Conservation (phyloP, 441 rosid genomes). For the Aleurites moluccanus region DNA sequence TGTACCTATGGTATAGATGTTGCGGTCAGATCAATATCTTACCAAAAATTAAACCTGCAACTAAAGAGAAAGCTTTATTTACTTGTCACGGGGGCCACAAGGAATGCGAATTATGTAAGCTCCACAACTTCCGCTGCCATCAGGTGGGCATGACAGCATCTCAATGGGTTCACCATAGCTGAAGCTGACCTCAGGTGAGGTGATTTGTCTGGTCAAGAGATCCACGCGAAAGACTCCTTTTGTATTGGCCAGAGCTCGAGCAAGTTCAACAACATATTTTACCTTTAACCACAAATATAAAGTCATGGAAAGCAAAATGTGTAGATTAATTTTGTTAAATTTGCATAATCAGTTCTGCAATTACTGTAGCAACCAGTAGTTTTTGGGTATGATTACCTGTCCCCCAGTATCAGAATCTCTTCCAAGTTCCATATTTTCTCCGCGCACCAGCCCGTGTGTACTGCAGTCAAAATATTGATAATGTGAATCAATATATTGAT, state of each 20-base stretch:
- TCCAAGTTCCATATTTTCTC: constrained; percentile 84
- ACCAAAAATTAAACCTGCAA: background rate
- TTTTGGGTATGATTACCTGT: constrained; percentile 38
- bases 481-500: background rate
- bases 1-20: constrained; percentile 37
- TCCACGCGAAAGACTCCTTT: constrained; percentile 67
- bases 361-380: background rate
- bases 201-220: constrained; percentile 64
- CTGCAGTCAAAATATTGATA: constrained; percentile 31
- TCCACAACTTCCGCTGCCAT: constrained; percentile 62
- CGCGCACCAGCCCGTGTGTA: constrained; percentile 66
- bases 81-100: constrained; percentile 61
- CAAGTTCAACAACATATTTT: constrained; percentile 73
- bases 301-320: background rate
- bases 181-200: constrained; percentile 62
- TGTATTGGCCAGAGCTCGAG: constrained; percentile 62
- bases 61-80: constrained; percentile 4
- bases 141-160: constrained; percentile 74
- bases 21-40: background rate
- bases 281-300: constrained; percentile 38
- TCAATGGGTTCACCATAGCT: constrained; percentile 82
- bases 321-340: background rate
- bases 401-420: constrained; percentile 86
- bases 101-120: constrained; percentile 71
- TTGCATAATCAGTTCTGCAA: background rate